Conservation (phyloP, 352 stramenopile genomes). For the Aphanomyces stellatus region DNA sequence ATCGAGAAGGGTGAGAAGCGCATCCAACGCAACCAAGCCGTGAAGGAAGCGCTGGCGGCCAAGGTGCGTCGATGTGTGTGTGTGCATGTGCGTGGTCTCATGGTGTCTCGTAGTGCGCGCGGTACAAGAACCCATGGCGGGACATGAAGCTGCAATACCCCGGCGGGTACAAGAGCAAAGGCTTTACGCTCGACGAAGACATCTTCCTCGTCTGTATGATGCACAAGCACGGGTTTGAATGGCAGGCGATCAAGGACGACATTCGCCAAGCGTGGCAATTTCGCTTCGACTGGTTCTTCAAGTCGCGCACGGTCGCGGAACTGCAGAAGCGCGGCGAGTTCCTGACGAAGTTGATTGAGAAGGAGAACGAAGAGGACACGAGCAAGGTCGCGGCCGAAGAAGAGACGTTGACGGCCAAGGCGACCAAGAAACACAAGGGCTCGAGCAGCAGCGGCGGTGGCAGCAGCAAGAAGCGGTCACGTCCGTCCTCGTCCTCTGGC, state of each 20-base stretch:
- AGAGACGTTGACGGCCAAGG: slow-evolving; percentile 70
- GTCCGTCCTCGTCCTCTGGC: slow-evolving; percentile 12
- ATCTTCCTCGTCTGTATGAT: slow-evolving; percentile 98
- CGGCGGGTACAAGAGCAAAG: slow-evolving; percentile 89
- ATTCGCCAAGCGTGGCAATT: slow-evolving; percentile 98
- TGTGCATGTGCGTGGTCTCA: neutral
- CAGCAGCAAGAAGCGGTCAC: slow-evolving; percentile 15
- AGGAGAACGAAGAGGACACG: slow-evolving; percentile 87
- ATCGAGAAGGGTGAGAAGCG: slow-evolving; percentile 97
- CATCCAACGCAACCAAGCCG: slow-evolving; percentile 91
- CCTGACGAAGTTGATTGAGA: slow-evolving; percentile 93
- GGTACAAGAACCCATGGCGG: slow-evolving; percentile 88
- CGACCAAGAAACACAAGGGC: slow-evolving; percentile 46
- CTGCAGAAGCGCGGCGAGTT: slow-evolving; percentile 95
- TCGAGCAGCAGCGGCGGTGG: slow-evolving; percentile 7
- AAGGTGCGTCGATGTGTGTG: slow-evolving; percentile 55
- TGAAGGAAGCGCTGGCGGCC: slow-evolving; percentile 92
- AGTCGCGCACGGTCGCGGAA: slow-evolving; percentile 95
- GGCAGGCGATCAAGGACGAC: slow-evolving; percentile 95
- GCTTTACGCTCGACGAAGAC: slow-evolving; percentile 96
- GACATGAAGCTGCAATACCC: slow-evolving; percentile 85
- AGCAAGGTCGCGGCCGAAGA: slow-evolving; percentile 61
- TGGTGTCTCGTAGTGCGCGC: slow-evolving; percentile 42
- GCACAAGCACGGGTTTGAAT: slow-evolving; percentile 94
- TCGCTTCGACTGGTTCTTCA: slow-evolving; percentile 99